phyloP scores from a whole-genome alignment of 2,329 filamentous ascomycete species.

The Emmonsia crescens region DNA sequence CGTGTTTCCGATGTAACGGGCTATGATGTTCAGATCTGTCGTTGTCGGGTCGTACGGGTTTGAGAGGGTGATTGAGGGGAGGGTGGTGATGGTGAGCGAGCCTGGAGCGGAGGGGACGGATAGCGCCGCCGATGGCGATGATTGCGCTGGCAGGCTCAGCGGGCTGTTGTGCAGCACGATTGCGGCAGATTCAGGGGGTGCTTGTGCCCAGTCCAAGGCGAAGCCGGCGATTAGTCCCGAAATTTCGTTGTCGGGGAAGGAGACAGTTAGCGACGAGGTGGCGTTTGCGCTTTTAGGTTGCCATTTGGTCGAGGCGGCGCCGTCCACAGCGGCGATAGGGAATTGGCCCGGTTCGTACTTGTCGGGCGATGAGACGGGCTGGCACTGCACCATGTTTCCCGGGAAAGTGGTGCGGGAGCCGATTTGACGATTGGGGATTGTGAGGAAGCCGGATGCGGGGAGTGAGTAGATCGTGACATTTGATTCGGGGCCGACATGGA shows the following conservation, averaged over 20 bases:
- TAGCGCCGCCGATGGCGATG: constrained; percentile 8
- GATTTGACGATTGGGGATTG: constrained; percentile 48
- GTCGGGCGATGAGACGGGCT: constrained; percentile 39
- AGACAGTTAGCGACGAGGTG: constrained; percentile 46
- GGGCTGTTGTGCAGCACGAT: constrained; percentile 46
- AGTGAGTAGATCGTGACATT: constrained; percentile 38
- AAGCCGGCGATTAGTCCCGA: constrained; percentile 33
- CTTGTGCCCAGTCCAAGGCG: constrained; percentile 50
- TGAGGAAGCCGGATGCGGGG: constrained; percentile 39
- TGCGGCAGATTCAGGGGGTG: constrained; percentile 43
- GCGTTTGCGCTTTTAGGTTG: constrained; percentile 45
- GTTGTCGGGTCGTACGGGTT: constrained; percentile 26
- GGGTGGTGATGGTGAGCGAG: constrained; percentile 15
- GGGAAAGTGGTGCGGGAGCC: constrained; percentile 43
- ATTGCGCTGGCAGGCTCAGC: constrained; percentile 12
- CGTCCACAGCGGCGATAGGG: constrained; percentile 56
- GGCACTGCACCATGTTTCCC: constrained; percentile 57
- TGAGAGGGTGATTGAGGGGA: constrained; percentile 26
- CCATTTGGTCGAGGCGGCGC: constrained; percentile 56
- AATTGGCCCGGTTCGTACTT: constrained; percentile 54
- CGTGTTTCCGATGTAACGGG: constrained; percentile 30
- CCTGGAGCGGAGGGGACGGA: constrained; percentile 9
- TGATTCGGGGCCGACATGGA: constrained; percentile 42
- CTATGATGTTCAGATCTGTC: constrained; percentile 25
- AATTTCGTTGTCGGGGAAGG: constrained; percentile 33